A percentile compares a stretch with the other conserved stretches of the same genome.
Evolutionary conservation across 768 basidiomycete species (phyloP).

Genomic region (Kockovaella imperatae): DNA sequence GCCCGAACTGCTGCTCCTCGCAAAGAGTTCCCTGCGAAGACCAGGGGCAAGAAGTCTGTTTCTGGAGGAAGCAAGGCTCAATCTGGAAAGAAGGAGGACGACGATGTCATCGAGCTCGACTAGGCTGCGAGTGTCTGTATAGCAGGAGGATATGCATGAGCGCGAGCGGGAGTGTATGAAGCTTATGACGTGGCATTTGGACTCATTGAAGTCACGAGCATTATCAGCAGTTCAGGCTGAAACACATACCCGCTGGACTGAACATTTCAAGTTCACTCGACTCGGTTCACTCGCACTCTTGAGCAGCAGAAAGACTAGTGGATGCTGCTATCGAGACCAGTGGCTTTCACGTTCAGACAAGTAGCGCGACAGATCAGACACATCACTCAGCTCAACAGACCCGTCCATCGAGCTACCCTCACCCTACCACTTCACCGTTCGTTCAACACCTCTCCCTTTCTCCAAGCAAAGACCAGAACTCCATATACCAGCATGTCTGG

Average conservation of each 20-base stretch:
- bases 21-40: constrained; percentile 26
- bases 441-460: neutral
- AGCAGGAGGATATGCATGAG: too few species aligned
- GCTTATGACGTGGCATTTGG: too few species aligned
- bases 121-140: constrained; percentile 11
- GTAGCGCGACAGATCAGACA: constrained; percentile 1
- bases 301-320: too few species aligned
- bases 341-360: too few species aligned
- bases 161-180: too few species aligned
- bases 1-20: constrained; percentile 28
- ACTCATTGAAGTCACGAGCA: too few species aligned
- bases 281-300: too few species aligned
- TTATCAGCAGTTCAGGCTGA: too few species aligned
- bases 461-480: neutral
- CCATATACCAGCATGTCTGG: constrained; percentile 24
- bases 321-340: too few species aligned
- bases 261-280: too few species aligned
- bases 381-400: neutral
- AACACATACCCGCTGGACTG: too few species aligned
- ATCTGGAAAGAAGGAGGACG: constrained; percentile 20
- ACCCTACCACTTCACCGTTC: neutral
- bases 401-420: neutral
- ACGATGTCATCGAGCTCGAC: constrained; percentile 40
- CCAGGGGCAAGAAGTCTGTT: constrained; percentile 19
- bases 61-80: constrained; percentile 4